Conservation (phyloP, 768 basidiomycete species). For the Kwoniella europaea region DNA sequence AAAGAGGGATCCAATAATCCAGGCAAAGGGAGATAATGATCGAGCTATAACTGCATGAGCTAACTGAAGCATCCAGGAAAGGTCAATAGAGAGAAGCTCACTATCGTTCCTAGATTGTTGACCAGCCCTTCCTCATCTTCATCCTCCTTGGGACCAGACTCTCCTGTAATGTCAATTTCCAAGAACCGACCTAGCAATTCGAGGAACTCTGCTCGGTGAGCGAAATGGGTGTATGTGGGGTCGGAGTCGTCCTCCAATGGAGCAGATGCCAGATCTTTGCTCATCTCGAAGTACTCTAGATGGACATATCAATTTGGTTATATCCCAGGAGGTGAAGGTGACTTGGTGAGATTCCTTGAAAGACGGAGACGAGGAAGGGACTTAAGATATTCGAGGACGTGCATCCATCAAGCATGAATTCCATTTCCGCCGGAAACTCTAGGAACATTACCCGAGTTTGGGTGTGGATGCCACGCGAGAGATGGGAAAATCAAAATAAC, state of each 20-base stretch:
- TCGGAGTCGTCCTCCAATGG: conserved; percentile 48
- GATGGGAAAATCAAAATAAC: not conserved
- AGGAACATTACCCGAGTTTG: not conserved
- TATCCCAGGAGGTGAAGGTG: no score
- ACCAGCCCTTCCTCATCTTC: conserved; percentile 51
- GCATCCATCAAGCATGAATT: not conserved
- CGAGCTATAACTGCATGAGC: conserved; percentile 64
- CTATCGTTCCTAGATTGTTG: conserved; percentile 50
- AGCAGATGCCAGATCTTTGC: conserved; percentile 2
- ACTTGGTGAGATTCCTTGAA: no score
- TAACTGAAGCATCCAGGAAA: not conserved
- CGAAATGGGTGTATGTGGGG: conserved; percentile 55
- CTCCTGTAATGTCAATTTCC: conserved; percentile 62
- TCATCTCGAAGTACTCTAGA: not conserved
- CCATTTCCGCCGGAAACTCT: not conserved
- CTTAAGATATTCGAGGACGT: no score
- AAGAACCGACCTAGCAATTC: conserved; percentile 65
- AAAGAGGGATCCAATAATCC: conserved; percentile 90
- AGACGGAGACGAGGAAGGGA: no score
- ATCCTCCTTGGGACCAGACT: conserved; percentile 61
- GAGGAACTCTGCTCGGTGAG: conserved; percentile 64
- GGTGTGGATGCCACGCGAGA: not conserved
- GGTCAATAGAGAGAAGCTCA: conserved; percentile 27
- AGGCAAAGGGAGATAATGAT: conserved; percentile 88
- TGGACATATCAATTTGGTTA: no score